Evolutionary conservation across 192 early-diverging fungal genomes (phyloP).

Genomic region (Entomortierella parvispora): DNA sequence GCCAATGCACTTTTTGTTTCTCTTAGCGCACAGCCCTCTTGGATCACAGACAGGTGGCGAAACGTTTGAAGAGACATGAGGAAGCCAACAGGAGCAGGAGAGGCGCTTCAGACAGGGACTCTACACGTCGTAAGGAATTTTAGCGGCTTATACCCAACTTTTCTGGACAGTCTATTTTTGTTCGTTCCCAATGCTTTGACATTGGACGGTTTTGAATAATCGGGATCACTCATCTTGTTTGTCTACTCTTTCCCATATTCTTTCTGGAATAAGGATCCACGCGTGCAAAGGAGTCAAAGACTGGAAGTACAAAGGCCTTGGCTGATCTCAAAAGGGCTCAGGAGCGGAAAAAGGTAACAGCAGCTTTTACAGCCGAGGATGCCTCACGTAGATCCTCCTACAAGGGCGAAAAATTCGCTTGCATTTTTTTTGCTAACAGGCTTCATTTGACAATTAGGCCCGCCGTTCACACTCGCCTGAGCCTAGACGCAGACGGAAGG

Average conservation of each 20-base stretch:
- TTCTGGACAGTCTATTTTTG: not conserved
- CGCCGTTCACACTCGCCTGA: constrained; percentile 45
- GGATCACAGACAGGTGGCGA: constrained; percentile 47
- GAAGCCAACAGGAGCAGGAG: constrained; percentile 46
- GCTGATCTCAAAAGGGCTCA: constrained; percentile 64
- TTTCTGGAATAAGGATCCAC: constrained; percentile 55
- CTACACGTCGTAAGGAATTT: constrained; percentile 33
- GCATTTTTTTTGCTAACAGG: too few species aligned
- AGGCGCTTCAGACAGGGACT: constrained; percentile 33
- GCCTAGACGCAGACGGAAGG: constrained; percentile 44
- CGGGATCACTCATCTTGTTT: not conserved
- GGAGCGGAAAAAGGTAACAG: constrained; percentile 40
- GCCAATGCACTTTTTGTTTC: not conserved
- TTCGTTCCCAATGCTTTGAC: not conserved
- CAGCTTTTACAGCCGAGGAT: not conserved
- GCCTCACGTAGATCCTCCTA: too few species aligned
- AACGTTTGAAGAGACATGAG: constrained; percentile 46
- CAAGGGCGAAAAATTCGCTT: too few species aligned
- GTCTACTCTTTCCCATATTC: not conserved
- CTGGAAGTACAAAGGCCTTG: constrained; percentile 43
- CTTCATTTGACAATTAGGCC: constrained; percentile 26
- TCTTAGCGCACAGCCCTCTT: constrained; percentile 24
- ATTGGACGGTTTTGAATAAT: not conserved
- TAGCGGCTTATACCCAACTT: not conserved
- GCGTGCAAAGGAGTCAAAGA: constrained; percentile 59